Evolutionary conservation across 176 grass and related monocot species (phyloP).

Genomic region (Pharus latifolius): DNA sequence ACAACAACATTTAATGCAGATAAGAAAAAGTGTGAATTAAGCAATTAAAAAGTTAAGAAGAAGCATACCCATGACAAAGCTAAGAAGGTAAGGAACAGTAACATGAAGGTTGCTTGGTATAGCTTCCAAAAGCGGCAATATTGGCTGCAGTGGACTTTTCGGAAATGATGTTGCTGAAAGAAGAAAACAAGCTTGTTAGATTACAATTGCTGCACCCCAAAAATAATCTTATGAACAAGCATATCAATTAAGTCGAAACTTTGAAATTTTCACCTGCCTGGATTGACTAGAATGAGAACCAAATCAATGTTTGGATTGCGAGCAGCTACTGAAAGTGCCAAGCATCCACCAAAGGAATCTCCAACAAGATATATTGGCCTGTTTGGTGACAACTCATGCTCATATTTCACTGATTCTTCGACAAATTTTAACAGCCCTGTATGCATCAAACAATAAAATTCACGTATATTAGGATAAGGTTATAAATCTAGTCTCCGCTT

Average conservation of each 20-base stretch:
- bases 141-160: conserved; percentile 49
- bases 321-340: conserved; percentile 70
- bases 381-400: conserved; percentile 45
- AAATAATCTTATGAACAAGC: not conserved
- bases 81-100: conserved; percentile 73
- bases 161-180: conserved; percentile 74
- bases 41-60: not conserved
- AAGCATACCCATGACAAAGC: conserved; percentile 75
- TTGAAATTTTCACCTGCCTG: conserved; percentile 69
- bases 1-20: not conserved
- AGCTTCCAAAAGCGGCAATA: conserved; percentile 74
- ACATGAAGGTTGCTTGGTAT: conserved; percentile 71
- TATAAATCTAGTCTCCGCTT: no score
- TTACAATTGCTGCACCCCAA: not conserved
- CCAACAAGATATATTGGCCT: conserved; percentile 70
- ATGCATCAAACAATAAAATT: conserved; percentile 1
- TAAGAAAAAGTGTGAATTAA: not conserved
- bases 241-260: not conserved
- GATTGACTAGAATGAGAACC: conserved; percentile 77
- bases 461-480: not conserved
- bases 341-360: conserved; percentile 75
- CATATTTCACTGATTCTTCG: conserved; percentile 44
- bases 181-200: not conserved
- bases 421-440: conserved; percentile 45
- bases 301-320: conserved; percentile 57